Evolutionary conservation across 2,329 filamentous ascomycete genomes (phyloP).

Genomic region (Talaromyces funiculosus): DNA sequence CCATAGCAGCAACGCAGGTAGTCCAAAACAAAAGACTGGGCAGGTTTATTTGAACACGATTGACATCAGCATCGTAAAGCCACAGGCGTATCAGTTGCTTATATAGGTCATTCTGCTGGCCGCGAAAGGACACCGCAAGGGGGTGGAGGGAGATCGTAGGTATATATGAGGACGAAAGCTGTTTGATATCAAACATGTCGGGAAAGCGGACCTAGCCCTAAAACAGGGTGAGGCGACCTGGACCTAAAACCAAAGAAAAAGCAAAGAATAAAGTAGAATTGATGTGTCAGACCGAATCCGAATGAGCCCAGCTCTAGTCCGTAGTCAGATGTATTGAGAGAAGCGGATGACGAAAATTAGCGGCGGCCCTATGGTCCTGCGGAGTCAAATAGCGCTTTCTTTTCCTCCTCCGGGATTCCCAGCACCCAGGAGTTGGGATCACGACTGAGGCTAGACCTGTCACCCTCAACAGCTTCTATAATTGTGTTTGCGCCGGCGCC

Average conservation of each 20-base stretch:
- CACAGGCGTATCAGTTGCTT: slow-evolving; percentile 2
- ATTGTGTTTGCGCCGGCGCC: not conserved
- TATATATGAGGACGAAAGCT: slow-evolving; percentile 6
- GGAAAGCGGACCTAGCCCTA: not conserved
- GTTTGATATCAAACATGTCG: slow-evolving; percentile 7
- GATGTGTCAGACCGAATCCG: not conserved
- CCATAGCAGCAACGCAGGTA: slow-evolving; percentile 31
- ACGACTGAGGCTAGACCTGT: not conserved
- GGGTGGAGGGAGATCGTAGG: not conserved
- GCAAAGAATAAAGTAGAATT: not conserved
- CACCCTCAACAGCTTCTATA: not conserved
- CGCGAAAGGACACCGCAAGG: not conserved
- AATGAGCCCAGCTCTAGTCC: slow-evolving; percentile 2
- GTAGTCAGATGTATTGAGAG: not conserved
- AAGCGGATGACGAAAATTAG: slow-evolving; percentile 5
- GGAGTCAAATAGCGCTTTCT: not conserved
- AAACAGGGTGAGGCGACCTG: not conserved
- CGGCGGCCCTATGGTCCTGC: not conserved
- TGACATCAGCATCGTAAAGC: slow-evolving; percentile 17
- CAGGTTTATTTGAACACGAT: slow-evolving; percentile 27
- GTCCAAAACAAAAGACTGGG: slow-evolving; percentile 27
- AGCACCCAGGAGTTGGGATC: slow-evolving; percentile 7
- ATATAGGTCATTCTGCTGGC: slow-evolving; percentile 1
- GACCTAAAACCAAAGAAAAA: not conserved
- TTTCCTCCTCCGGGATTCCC: slow-evolving; percentile 6